Evolutionary conservation across 2,329 filamentous ascomycete species (phyloP), one percentile per base, ranked within the genome.

Genomic region (Nemania abortiva): DNA sequence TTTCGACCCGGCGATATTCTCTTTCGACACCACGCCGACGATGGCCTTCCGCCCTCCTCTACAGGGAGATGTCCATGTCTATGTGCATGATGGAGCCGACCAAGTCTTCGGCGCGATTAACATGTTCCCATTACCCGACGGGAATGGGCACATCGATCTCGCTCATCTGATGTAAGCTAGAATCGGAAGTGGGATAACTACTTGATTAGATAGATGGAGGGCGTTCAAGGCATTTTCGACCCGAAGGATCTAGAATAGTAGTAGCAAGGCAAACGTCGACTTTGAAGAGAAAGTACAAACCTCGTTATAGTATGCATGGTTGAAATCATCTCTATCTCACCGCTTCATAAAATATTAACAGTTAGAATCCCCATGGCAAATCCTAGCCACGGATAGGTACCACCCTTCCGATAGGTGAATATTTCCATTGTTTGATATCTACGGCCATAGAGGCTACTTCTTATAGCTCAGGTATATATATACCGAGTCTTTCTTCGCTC

Each of bases 101-200:
- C 80, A 83, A 29, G 71, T 82, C 66, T 75, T 86, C 74, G 74
- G 84, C 68, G 70, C 81, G 1, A 63, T 87, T 24, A 87, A 87
- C 61, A 63, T 87, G 15, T 88, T 88, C 71, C 83, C 85, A 0
- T 68, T 87, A 55, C 74, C 87, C 42, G 85, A 87, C 45, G 82
- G 82, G 0, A 84, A 85, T 1, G 86, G 86, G 0, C 85, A 86
- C 7, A 87, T 88, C 63, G 85, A 87, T 73, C 76, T 87, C 49
- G 84, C 79, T 1, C 80, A 82, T 58, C 56, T 67, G 29, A 22
- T 68, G 6, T 68, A 18, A 62, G 3, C 37, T 11, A 18, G 18
- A 20, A 29, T 18, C 5, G 20, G 13, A 29, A 7, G 13, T 11
- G 24, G 50, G 11, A n/a, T 29, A 15, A 10, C 20, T 31, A 31